Evolutionary conservation across 179 eudicot genomes (phyloP).

Genomic region (Beta lomatogona): DNA sequence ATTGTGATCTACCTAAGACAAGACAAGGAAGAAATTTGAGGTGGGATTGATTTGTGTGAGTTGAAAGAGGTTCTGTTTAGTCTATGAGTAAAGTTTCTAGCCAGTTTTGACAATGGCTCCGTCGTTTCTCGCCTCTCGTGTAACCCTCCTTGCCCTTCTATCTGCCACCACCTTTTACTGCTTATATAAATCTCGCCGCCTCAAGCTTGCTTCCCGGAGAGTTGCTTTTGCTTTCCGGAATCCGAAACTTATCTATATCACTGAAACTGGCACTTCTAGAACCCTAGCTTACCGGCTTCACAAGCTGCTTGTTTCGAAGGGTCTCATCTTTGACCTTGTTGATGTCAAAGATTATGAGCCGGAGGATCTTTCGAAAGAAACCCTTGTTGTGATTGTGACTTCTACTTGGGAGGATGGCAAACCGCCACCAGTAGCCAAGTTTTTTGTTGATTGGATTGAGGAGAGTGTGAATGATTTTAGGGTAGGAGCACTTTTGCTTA

Average conservation of each 20-base stretch:
- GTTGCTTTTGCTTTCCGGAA: slow-evolving; percentile 31
- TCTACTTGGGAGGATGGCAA: slow-evolving; percentile 90
- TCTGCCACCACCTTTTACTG: slow-evolving; percentile 80
- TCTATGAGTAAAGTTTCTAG: slow-evolving; percentile 9
- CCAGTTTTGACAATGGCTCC: slow-evolving; percentile 8
- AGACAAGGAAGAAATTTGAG: slow-evolving; percentile 4
- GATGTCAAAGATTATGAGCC: slow-evolving; percentile 79
- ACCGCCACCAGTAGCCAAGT: slow-evolving; percentile 61
- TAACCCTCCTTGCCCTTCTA: slow-evolving; percentile 72
- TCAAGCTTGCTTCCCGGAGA: slow-evolving; percentile 28
- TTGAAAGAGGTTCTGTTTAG: background rate
- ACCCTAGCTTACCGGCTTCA: slow-evolving; percentile 78
- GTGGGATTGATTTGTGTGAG: slow-evolving; percentile 6
- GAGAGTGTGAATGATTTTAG: slow-evolving; percentile 91
- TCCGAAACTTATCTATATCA: slow-evolving; percentile 65
- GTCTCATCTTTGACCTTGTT: slow-evolving; percentile 55
- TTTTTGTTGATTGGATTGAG: slow-evolving; percentile 71
- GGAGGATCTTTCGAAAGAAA: slow-evolving; percentile 73
- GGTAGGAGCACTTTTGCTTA: slow-evolving; percentile 67
- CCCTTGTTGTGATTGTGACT: slow-evolving; percentile 57
- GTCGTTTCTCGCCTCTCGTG: slow-evolving; percentile 34
- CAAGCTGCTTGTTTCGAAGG: slow-evolving; percentile 40
- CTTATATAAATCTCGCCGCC: slow-evolving; percentile 78
- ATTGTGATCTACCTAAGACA: background rate
- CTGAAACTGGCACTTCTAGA: slow-evolving; percentile 79